These are phyloP conservation scores for Leccinum proliferum DNA, from an alignment of 1,284 basidiomycete genomes.

Conservation along the genomic window DNA sequence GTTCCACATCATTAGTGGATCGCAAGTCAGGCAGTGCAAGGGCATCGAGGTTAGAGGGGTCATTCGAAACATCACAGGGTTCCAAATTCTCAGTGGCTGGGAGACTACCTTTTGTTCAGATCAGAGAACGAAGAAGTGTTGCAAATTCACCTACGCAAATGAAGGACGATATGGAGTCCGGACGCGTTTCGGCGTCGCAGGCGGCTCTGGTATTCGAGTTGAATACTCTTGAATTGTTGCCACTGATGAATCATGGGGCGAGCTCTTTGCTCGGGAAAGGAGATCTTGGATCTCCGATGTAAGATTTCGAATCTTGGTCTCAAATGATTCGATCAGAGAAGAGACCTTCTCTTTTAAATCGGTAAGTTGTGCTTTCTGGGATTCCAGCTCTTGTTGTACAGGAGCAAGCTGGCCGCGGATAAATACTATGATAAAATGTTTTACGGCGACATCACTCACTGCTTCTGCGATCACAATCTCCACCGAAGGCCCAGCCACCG, in stretches of 20 bases:
- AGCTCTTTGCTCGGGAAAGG: conserved; percentile 13
- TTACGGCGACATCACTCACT: conserved; percentile 28
- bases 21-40: conserved; percentile 14
- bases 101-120: conserved; percentile 19
- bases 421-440: conserved; percentile 3
- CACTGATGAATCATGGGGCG: conserved; percentile 13
- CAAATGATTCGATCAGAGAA: conserved; percentile 27
- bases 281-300: conserved; percentile 27
- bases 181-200: conserved; percentile 30
- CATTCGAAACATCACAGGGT: conserved; percentile 19
- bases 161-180: conserved; percentile 26
- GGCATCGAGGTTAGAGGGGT: conserved; percentile 18
- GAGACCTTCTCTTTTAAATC: conserved; percentile 36
- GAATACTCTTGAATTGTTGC: conserved; percentile 10
- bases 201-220: conserved; percentile 25
- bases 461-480: conserved; percentile 35
- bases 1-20: conserved; percentile 14
- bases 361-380: conserved; percentile 37
- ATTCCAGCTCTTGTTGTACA: conserved; percentile 37
- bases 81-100: conserved; percentile 13
- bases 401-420: conserved; percentile 42
- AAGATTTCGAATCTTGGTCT: conserved; percentile 33
- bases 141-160: conserved; percentile 22
- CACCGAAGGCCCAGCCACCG: conserved; percentile 15
- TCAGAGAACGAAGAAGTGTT: neutral